These are phyloP conservation scores for Zanthoxylum bungeanum DNA, from an alignment of 345 rosid genomes.

Conservation along the genomic window DNA sequence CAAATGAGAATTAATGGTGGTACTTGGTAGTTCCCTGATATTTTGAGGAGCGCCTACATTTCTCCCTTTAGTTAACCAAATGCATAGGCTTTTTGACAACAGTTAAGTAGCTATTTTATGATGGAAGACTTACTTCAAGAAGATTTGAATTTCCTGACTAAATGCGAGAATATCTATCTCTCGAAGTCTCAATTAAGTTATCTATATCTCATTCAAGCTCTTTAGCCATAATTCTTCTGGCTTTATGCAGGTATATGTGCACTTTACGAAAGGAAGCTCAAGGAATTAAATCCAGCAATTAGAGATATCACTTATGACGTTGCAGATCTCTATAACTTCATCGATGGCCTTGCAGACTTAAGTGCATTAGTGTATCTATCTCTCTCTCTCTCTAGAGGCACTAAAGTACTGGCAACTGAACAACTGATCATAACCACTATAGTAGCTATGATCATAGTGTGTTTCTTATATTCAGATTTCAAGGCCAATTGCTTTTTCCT, in stretches of 20 bases:
- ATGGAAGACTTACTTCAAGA: not conserved
- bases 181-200: too few relatives aligned
- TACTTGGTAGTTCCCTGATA: not conserved
- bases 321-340: conserved; percentile 75
- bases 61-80: not conserved
- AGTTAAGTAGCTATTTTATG: not conserved
- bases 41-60: not conserved
- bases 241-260: conserved; percentile 63
- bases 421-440: not conserved
- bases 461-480: not conserved
- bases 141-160: not conserved
- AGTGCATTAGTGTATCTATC: conserved; percentile 80
- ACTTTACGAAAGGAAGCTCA: conserved; percentile 76
- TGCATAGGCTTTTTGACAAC: not conserved
- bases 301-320: conserved; percentile 74
- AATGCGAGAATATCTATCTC: too few relatives aligned
- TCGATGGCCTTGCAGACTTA: conserved; percentile 87
- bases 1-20: not conserved
- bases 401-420: not conserved
- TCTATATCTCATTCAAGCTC: not conserved
- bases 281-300: conserved; percentile 75
- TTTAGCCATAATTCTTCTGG: not conserved
- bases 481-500: not conserved
- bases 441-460: not conserved
- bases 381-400: conserved; percentile 9